Percentiles rank a stretch among this genome's conserved stretches.
Conservation (phyloP, 805 yeast species). For the Nematodospora valgi region DNA sequence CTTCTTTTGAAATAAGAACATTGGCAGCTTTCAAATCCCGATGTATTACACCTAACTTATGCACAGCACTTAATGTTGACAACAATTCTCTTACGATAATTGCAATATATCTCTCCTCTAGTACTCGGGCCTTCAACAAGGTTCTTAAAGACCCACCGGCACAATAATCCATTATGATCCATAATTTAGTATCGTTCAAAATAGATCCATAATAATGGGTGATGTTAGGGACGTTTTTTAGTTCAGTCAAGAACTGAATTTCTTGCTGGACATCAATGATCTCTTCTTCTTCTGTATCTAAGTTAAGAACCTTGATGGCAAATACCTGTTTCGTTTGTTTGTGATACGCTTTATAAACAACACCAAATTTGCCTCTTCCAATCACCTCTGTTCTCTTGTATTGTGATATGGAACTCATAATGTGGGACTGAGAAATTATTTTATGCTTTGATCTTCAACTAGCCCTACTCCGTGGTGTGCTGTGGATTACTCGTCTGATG, state of each 20-base stretch:
- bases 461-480: too few relatives aligned
- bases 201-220: slow-evolving; percentile 90
- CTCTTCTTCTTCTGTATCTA: slow-evolving; percentile 92
- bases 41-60: slow-evolving; percentile 87
- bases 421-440: slow-evolving; percentile 1
- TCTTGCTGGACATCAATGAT: slow-evolving; percentile 93
- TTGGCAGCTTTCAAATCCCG: slow-evolving; percentile 97
- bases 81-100: slow-evolving; percentile 83
- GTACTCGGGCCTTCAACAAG: slow-evolving; percentile 75
- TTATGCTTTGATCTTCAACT: too few relatives aligned
- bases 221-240: slow-evolving; percentile 85
- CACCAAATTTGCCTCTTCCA: slow-evolving; percentile 96
- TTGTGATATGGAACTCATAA: slow-evolving; percentile 20
- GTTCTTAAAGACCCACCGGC: slow-evolving; percentile 95
- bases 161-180: slow-evolving; percentile 98
- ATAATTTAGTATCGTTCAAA: slow-evolving; percentile 81
- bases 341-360: slow-evolving; percentile 85
- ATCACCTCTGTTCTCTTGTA: slow-evolving; percentile 85
- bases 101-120: slow-evolving; percentile 81
- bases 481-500: too few relatives aligned
- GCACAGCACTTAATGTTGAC: slow-evolving; percentile 76
- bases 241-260: slow-evolving; percentile 76
- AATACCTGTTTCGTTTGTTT: slow-evolving; percentile 70
- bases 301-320: slow-evolving; percentile 88
- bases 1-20: slow-evolving; percentile 83